Percentiles rank a stretch among this genome's conserved stretches.
Evolutionary conservation across 2,329 filamentous ascomycete species (phyloP).

Genomic region (Colletotrichum higginsianum): DNA sequence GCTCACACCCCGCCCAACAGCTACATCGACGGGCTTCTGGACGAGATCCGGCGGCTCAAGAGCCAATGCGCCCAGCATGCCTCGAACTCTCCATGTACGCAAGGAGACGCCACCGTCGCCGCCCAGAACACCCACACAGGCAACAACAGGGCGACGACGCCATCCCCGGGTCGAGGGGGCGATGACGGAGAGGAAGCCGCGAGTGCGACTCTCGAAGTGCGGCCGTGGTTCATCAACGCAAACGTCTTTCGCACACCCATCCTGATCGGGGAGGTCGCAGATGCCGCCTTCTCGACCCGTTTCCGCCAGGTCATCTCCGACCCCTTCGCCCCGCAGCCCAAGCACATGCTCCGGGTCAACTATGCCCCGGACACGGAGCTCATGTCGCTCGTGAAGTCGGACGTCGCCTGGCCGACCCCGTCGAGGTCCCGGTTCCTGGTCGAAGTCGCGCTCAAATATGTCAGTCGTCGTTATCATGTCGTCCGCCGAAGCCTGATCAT

Average conservation of each 20-base stretch:
- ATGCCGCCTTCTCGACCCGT: slow-evolving; percentile 54
- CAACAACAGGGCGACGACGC: slow-evolving; percentile 24
- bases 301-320: slow-evolving; percentile 53
- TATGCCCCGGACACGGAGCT: slow-evolving; percentile 51
- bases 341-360: slow-evolving; percentile 52
- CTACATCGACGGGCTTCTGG: slow-evolving; percentile 53
- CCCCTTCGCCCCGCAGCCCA: slow-evolving; percentile 43
- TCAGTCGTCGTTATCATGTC: slow-evolving; percentile 58
- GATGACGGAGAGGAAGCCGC: slow-evolving; percentile 19
- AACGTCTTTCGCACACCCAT: slow-evolving; percentile 52
- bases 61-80: slow-evolving; percentile 25
- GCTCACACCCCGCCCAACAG: slow-evolving; percentile 36
- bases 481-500: slow-evolving; percentile 56
- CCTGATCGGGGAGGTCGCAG: slow-evolving; percentile 53
- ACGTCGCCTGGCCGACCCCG: slow-evolving; percentile 56
- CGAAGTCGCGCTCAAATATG: slow-evolving; percentile 58
- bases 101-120: neutral
- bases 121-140: slow-evolving; percentile 4
- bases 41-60: slow-evolving; percentile 53
- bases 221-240: slow-evolving; percentile 53
- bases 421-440: slow-evolving; percentile 55
- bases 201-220: slow-evolving; percentile 35
- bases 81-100: neutral
- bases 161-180: slow-evolving; percentile 9
- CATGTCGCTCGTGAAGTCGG: slow-evolving; percentile 47